These are phyloP conservation scores for Nasturtium officinale DNA, from an alignment of 345 rosid genomes.

Conservation along the genomic window DNA sequence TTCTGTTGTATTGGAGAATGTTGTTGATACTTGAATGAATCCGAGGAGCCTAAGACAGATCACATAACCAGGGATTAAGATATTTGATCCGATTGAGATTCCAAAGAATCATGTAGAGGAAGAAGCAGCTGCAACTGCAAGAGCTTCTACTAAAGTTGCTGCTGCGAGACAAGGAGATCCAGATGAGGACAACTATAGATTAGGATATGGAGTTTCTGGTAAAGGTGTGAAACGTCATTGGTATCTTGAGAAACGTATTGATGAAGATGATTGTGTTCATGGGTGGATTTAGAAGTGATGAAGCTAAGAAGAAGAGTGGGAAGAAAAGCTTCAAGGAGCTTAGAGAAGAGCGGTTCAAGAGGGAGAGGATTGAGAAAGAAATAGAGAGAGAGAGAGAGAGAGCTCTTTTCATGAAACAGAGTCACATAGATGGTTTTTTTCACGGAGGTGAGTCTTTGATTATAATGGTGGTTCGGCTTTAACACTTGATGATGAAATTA, in stretches of 20 bases:
- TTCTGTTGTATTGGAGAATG: no score
- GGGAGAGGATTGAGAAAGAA: conserved; percentile 80
- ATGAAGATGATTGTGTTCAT: conserved; percentile 31
- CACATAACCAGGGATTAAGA: no score
- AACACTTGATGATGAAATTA: neutral
- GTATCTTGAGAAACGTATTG: conserved; percentile 70
- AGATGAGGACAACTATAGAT: conserved; percentile 84
- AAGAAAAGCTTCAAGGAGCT: conserved; percentile 77
- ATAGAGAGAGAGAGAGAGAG: conserved; percentile 68
- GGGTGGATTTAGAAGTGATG: conserved; percentile 37
- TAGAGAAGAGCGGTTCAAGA: conserved; percentile 73
- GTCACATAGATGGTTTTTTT: conserved; percentile 51
- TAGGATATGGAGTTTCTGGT: conserved; percentile 91
- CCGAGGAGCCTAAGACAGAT: no score
- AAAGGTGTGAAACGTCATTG: conserved; percentile 93
- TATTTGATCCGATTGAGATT: conserved; percentile 66
- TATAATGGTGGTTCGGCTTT: neutral
- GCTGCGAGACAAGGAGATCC: conserved; percentile 47
- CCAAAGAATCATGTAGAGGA: conserved; percentile 46
- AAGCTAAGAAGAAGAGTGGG: conserved; percentile 54
- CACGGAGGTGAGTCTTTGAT: conserved; percentile 50
- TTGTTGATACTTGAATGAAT: no score
- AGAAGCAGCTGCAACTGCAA: conserved; percentile 59
- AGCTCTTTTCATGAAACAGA: conserved; percentile 55
- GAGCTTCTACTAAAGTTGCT: conserved; percentile 43